Base-by-base conservation (phyloP, 495 filamentous ascomycete species). In the Podospora tetraspora region DNA sequence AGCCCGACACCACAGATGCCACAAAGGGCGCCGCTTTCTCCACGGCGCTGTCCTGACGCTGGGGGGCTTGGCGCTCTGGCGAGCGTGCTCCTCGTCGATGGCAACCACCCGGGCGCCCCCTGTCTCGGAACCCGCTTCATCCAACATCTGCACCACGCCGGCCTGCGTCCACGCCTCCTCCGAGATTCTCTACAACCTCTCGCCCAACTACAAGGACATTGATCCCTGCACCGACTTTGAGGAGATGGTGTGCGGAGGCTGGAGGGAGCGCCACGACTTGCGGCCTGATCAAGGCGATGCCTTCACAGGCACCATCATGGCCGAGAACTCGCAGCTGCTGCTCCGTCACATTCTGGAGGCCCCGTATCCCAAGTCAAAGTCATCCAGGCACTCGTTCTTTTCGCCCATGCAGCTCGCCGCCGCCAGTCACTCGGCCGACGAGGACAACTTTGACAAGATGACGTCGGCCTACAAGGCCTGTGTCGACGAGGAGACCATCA, bases 151-250 rank as follows among this genome's bases (percentile, higher is more conserved):
- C 75, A 72, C 84, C 27, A 86, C 87, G 10, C 84, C 87, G 25
- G 84, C 85, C 70, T 93, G 90, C 75, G 80, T 92, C 13, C 86
- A 90, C 65, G 89, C 89, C 25, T 83, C 90, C 8, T 89, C 89
- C 23, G 84, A 87, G 64, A 85, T 92, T 34, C 82, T 93, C 9
- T 84, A 75, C 68, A 90, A 88, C 69, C 78, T 92, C 30, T 85
- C 89, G 21, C 86, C 90, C n/a, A 81, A 88, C 56, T 86, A 88
- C 71, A 75, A 83, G 65, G 70, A 86, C 0, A 77, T 91, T 57
- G 88, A 93, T 73, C 87, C 90, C 4, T 93, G 90, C 70, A 86
- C 80, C 57, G 72, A 91, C 62, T 92, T 92, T 67, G 89, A 92
- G 64, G 80, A 87, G 72, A 63, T 86, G 70, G 87, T 90, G 43